Evolutionary conservation across 129 eudicot species (phyloP).

Genomic region (Pittosporum tobira): DNA sequence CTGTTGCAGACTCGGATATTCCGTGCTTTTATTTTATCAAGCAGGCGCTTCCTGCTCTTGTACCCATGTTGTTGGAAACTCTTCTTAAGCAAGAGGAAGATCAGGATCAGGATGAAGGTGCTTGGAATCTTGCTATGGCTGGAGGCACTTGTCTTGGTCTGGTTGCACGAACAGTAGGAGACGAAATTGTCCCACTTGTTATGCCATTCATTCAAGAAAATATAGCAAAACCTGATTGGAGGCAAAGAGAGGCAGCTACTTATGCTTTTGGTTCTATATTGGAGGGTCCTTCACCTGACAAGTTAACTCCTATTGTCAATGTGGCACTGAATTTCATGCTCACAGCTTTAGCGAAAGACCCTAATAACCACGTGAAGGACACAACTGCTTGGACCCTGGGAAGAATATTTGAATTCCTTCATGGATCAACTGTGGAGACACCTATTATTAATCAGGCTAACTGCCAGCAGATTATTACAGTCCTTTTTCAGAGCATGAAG

Average conservation of each 20-base stretch:
- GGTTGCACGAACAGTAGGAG: constrained; percentile 91
- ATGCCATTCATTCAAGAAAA: constrained; percentile 92
- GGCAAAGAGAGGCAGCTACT: constrained; percentile 89
- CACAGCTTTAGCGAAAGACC: constrained; percentile 76
- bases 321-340: constrained; percentile 86
- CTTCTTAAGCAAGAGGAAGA: constrained; percentile 93
- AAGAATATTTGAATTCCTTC: constrained; percentile 89
- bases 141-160: constrained; percentile 96
- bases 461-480: constrained; percentile 77
- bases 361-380: constrained; percentile 90
- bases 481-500: constrained; percentile 78
- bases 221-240: constrained; percentile 82
- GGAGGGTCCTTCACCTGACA: constrained; percentile 92
- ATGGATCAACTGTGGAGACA: constrained; percentile 66
- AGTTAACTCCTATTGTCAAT: constrained; percentile 72
- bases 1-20: constrained; percentile 72
- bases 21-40: constrained; percentile 87
- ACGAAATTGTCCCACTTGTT: constrained; percentile 90
- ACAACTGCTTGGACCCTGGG: constrained; percentile 99
- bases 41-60: constrained; percentile 94
- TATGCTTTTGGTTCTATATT: constrained; percentile 92
- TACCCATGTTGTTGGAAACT: constrained; percentile 83
- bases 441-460: constrained; percentile 68
- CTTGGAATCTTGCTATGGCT: constrained; percentile 99
- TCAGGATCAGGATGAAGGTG: constrained; percentile 98